phyloP scores from a whole-genome alignment of 352 stramenopile species.

The Phytopythium litorale region DNA sequence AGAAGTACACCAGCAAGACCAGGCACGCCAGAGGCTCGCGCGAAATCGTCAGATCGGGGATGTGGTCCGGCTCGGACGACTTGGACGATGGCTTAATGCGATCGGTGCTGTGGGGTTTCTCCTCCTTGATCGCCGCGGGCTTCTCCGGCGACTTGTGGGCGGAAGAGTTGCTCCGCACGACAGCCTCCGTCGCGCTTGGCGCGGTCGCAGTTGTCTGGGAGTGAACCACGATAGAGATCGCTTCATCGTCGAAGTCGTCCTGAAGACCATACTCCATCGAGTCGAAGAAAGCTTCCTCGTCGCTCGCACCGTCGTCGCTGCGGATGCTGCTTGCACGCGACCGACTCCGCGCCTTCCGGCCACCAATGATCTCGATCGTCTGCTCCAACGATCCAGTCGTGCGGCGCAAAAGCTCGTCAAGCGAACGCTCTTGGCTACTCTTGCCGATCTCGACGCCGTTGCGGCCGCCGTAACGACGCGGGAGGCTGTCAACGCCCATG shows the following conservation, averaged over 20 bases:
- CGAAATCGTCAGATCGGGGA: conserved; percentile 57
- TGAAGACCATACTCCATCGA: conserved; percentile 77
- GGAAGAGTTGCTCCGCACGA: conserved; percentile 16
- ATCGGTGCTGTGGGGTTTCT: conserved; percentile 11
- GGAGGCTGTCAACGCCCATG: conserved; percentile 66
- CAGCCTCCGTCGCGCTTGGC: conserved; percentile 33
- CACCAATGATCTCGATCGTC: conserved; percentile 69
- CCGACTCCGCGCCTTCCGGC: conserved; percentile 12
- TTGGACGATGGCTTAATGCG: conserved; percentile 2
- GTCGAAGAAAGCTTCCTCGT: conserved; percentile 83
- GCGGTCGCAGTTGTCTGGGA: conserved; percentile 34
- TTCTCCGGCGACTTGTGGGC: conserved; percentile 24
- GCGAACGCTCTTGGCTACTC: conserved; percentile 62
- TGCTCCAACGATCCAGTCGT: conserved; percentile 68
- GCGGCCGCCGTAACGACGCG: conserved; percentile 63
- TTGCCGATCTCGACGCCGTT: conserved; percentile 78
- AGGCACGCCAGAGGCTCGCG: conserved; percentile 62
- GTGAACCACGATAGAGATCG: conserved; percentile 72
- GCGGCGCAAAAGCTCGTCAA: conserved; percentile 62
- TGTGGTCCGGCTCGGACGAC: conserved; percentile 13
- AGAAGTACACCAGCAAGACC: conserved; percentile 64
- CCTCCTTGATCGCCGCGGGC: conserved; percentile 10
- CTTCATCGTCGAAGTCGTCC: conserved; percentile 50
- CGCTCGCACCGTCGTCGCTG: conserved; percentile 49
- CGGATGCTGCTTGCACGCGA: conserved; percentile 31